These are phyloP conservation scores for Chytriomyces confervae DNA, from an alignment of 192 early-diverging fungal genomes.

Conservation along the genomic window DNA sequence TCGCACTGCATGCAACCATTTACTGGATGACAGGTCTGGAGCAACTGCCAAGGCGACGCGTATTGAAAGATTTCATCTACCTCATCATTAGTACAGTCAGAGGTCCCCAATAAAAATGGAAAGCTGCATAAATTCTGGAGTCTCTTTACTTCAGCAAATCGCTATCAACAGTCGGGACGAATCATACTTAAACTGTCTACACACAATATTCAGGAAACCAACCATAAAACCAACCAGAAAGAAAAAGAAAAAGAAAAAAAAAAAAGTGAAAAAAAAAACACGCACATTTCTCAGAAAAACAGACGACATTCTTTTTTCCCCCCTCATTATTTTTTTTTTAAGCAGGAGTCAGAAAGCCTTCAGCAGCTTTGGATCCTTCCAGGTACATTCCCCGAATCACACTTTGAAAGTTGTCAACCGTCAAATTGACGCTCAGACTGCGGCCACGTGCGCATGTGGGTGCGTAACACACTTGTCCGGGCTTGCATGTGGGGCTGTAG, in stretches of 20 bases:
- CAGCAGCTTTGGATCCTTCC: constrained; percentile 27
- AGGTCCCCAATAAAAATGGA: too few relatives aligned
- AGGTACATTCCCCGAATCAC: constrained; percentile 42
- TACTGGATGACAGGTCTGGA: too few relatives aligned
- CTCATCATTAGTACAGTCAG: too few relatives aligned
- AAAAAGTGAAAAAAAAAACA: background rate
- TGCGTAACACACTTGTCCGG: constrained; percentile 52
- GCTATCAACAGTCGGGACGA: background rate
- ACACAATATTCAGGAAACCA: background rate
- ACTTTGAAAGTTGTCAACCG: constrained; percentile 40
- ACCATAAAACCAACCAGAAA: background rate
- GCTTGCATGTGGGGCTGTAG: constrained; percentile 51
- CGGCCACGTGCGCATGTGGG: constrained; percentile 55
- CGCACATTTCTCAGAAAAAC: background rate
- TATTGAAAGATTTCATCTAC: too few relatives aligned
- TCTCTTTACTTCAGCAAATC: too few relatives aligned
- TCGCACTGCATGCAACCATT: too few relatives aligned
- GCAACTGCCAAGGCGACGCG: too few relatives aligned
- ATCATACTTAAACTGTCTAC: background rate
- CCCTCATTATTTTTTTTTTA: background rate
- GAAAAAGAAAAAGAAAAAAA: background rate
- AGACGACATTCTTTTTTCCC: background rate
- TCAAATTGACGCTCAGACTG: constrained; percentile 31
- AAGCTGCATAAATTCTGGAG: too few relatives aligned
- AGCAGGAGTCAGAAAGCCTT: constrained; percentile 26